Percentiles rank a stretch among this genome's conserved stretches.
These are phyloP conservation scores for Nigrospora sphaerica DNA, from an alignment of 2,329 filamentous ascomycete genomes.

Conservation along the genomic window DNA sequence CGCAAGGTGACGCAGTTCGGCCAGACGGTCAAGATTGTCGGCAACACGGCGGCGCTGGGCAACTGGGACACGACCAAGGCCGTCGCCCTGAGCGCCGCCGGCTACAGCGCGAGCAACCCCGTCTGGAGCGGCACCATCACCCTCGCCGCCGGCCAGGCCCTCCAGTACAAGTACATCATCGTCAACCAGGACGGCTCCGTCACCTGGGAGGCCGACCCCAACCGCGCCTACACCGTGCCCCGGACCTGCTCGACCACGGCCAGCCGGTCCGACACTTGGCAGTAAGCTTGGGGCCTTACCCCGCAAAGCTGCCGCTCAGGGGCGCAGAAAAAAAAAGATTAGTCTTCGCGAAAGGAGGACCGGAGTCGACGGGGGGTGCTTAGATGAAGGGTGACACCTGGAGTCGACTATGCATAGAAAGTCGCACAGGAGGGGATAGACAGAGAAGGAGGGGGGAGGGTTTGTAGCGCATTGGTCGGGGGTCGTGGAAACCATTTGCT, in stretches of 20 bases:
- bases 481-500: too few relatives aligned
- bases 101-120: slow-evolving; percentile 52
- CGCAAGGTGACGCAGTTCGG: slow-evolving; percentile 50
- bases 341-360: too few relatives aligned
- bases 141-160: slow-evolving; percentile 44
- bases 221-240: slow-evolving; percentile 32
- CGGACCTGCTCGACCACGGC: slow-evolving; percentile 20
- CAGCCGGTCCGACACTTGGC: slow-evolving; percentile 25
- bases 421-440: too few relatives aligned
- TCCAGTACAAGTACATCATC: slow-evolving; percentile 66
- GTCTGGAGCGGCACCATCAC: slow-evolving; percentile 53
- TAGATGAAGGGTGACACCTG: too few relatives aligned
- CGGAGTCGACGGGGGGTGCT: too few relatives aligned
- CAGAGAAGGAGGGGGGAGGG: too few relatives aligned
- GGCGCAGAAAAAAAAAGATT: too few relatives aligned
- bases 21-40: slow-evolving; percentile 59
- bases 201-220: slow-evolving; percentile 58
- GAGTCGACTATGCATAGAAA: too few relatives aligned
- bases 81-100: slow-evolving; percentile 46
- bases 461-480: too few relatives aligned
- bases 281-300: slow-evolving; percentile 7
- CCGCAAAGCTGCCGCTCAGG: too few relatives aligned
- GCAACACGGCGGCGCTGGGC: slow-evolving; percentile 52
- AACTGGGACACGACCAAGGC: slow-evolving; percentile 51
- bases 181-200: slow-evolving; percentile 46